A percentile compares a stretch with the other conserved stretches of the same genome.
Conservation (phyloP, 192 early-diverging fungal species). For the Glomus cerebriforme region DNA sequence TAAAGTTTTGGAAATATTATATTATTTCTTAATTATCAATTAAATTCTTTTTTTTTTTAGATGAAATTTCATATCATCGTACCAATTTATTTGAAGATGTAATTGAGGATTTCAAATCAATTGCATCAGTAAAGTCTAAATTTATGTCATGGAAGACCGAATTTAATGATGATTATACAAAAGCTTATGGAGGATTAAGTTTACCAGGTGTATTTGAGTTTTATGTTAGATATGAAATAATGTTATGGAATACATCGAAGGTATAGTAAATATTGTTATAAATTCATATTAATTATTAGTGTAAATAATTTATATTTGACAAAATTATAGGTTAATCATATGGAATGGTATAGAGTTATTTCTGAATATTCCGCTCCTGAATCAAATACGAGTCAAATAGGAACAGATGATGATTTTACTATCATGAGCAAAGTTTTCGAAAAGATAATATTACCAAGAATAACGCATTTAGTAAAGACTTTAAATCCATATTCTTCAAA, state of each 20-base stretch:
- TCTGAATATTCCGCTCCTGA: not conserved
- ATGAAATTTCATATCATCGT: slow-evolving; percentile 38
- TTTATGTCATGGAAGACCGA: slow-evolving; percentile 57
- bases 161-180: slow-evolving; percentile 54
- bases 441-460: slow-evolving; percentile 15
- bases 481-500: slow-evolving; percentile 17
- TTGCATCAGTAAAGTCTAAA: slow-evolving; percentile 46
- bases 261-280: slow-evolving; percentile 23
- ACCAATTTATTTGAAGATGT: slow-evolving; percentile 48
- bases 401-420: slow-evolving; percentile 4
- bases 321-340: not conserved
- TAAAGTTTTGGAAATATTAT: not conserved
- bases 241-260: slow-evolving; percentile 54
- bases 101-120: slow-evolving; percentile 45
- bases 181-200: slow-evolving; percentile 57
- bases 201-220: slow-evolving; percentile 60
- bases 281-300: too few species aligned
- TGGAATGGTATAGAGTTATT: slow-evolving; percentile 21
- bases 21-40: not conserved
- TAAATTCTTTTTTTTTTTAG: slow-evolving; percentile 27
- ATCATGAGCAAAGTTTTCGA: slow-evolving; percentile 20
- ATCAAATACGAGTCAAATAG: not conserved
- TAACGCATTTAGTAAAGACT: not conserved
- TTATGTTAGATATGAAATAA: slow-evolving; percentile 53
- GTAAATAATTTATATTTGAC: not conserved